Percentiles rank a stretch among this genome's conserved stretches.
phyloP scores from a whole-genome alignment of 2,329 filamentous ascomycete species.

The Exophiala bonariae region DNA sequence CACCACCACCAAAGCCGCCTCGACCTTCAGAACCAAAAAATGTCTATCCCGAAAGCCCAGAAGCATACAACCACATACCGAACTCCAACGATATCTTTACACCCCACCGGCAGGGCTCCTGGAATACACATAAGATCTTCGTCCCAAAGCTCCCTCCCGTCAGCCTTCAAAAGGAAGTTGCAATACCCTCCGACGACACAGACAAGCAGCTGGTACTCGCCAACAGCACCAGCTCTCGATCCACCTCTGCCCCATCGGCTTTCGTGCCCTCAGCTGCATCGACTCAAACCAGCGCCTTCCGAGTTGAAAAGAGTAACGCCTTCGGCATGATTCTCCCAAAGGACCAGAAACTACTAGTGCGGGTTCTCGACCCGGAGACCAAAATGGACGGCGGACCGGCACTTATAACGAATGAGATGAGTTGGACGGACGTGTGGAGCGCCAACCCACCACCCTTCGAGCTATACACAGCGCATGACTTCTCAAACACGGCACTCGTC shows the following conservation, averaged over 20 bases:
- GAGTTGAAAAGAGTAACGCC: slow-evolving; percentile 4
- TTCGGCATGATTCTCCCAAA: not conserved
- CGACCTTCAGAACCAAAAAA: too few relatives aligned
- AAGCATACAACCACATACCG: not conserved
- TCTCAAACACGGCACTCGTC: not conserved
- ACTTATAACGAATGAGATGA: slow-evolving; percentile 4
- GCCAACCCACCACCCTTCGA: slow-evolving; percentile 7
- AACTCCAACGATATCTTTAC: not conserved
- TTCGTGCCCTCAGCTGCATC: not conserved
- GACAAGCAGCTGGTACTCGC: not conserved
- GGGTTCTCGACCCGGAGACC: not conserved
- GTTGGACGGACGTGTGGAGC: not conserved
- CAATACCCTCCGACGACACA: not conserved
- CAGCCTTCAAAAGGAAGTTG: not conserved
- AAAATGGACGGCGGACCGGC: not conserved
- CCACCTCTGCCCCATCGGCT: not conserved
- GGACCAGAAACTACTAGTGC: slow-evolving; percentile 1
- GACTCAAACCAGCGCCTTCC: not conserved
- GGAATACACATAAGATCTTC: slow-evolving; percentile 5
- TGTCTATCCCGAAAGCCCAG: too few relatives aligned
- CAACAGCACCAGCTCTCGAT: not conserved
- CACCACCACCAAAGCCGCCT: too few relatives aligned
- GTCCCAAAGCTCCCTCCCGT: slow-evolving; percentile 2
- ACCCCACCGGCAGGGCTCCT: too few relatives aligned
- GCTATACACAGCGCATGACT: slow-evolving; percentile 7